phyloP scores from a whole-genome alignment of 257 asterid genomes.

The Euphrasia confusa region DNA sequence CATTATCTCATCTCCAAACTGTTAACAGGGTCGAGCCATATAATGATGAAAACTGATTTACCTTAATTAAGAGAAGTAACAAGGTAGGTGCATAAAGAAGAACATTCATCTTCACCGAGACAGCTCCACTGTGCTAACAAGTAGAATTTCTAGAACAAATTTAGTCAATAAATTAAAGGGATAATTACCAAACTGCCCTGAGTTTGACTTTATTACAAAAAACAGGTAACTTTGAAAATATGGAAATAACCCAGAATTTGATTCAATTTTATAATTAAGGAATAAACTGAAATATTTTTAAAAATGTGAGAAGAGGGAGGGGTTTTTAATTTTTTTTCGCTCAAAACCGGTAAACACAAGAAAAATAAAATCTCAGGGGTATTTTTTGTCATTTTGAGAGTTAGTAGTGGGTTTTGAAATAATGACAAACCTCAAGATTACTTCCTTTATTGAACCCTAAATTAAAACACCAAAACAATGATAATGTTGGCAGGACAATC shows the following conservation, averaged over 20 bases:
- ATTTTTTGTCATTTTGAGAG: too few species aligned
- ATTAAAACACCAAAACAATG: neutral
- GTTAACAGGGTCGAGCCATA: neutral
- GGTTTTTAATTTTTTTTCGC: too few species aligned
- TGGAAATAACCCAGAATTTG: too few species aligned
- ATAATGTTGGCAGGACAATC: slow-evolving; percentile 6
- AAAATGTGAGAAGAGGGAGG: too few species aligned
- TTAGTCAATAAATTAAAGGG: slow-evolving; percentile 30
- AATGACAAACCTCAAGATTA: too few species aligned
- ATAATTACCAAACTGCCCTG: too few species aligned
- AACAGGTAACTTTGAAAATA: slow-evolving; percentile 7
- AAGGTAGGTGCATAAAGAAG: slow-evolving; percentile 85
- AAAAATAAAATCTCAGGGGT: too few species aligned
- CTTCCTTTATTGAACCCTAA: too few species aligned
- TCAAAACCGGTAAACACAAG: slow-evolving; percentile 9
- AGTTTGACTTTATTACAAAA: neutral
- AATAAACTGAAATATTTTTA: too few species aligned
- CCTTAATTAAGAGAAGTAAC: slow-evolving; percentile 81
- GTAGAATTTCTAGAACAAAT: slow-evolving; percentile 40
- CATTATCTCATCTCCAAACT: neutral
- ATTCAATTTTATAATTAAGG: too few species aligned
- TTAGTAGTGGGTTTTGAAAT: too few species aligned
- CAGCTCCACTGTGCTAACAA: slow-evolving; percentile 82
- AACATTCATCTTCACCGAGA: slow-evolving; percentile 92
- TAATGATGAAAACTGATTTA: slow-evolving; percentile 16